Evolutionary conservation across 345 rosid species (phyloP).

Genomic region (Eucalyptus grandis): DNA sequence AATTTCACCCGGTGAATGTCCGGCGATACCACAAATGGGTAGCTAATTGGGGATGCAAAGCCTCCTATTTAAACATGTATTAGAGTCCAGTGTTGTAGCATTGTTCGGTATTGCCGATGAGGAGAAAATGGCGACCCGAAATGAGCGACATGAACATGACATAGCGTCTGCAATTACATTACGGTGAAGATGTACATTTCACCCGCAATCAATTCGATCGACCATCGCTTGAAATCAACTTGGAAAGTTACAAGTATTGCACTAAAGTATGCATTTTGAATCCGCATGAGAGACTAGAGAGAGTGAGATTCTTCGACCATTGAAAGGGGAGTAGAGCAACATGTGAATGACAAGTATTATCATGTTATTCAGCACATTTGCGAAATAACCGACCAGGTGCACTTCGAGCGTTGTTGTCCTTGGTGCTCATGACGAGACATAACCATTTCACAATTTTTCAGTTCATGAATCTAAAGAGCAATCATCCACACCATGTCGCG

Average conservation of each 20-base stretch:
- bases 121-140: neutral
- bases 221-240: neutral
- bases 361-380: neutral
- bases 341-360: neutral
- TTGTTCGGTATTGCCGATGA: neutral
- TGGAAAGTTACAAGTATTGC: neutral
- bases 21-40: neutral
- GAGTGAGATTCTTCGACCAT: neutral
- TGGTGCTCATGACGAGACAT: neutral
- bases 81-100: neutral
- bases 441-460: neutral
- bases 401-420: neutral
- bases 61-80: neutral
- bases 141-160: neutral
- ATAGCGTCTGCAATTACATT: neutral
- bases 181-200: neutral
- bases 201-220: neutral
- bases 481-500: neutral
- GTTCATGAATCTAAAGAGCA: neutral
- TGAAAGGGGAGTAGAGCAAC: neutral
- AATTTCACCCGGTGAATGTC: neutral
- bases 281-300: neutral
- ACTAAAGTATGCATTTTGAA: neutral
- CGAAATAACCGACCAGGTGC: neutral
- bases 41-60: neutral